phyloP scores from a whole-genome alignment of 441 rosid species.

The Pelargonium hybrid region DNA sequence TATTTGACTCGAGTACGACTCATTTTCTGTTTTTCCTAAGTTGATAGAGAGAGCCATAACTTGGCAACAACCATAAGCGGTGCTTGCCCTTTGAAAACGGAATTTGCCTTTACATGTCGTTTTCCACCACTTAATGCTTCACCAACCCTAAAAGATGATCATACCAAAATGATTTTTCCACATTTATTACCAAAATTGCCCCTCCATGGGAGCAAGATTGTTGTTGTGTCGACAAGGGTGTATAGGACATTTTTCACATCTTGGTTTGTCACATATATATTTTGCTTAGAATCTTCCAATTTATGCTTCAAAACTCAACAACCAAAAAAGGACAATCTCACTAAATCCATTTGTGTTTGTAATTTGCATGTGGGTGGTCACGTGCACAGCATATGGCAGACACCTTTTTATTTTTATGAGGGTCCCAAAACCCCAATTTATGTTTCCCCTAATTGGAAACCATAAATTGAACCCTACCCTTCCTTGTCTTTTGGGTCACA shows the following conservation, averaged over 20 bases:
- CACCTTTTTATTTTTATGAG: not conserved
- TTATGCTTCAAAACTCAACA: constrained; percentile 12
- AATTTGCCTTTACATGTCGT: not conserved
- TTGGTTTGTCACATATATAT: too few relatives aligned
- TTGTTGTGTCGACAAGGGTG: not conserved
- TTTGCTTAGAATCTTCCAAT: not conserved
- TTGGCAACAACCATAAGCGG: not conserved
- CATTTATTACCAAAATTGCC: not conserved
- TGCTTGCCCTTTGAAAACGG: not conserved
- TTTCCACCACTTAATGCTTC: constrained; percentile 1
- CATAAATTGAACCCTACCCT: not conserved
- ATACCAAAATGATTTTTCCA: not conserved
- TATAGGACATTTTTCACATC: not conserved
- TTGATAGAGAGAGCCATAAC: not conserved
- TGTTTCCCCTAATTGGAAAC: constrained; percentile 8
- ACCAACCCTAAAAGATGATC: constrained; percentile 1
- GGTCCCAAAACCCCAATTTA: constrained; percentile 14
- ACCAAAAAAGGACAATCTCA: constrained; percentile 12
- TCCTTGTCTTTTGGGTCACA: not conserved
- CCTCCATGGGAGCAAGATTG: not conserved
- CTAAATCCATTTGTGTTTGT: not conserved
- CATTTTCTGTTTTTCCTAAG: too few relatives aligned
- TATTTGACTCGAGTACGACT: too few relatives aligned
- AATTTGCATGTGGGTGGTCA: constrained; percentile 19
- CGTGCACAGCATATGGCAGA: constrained; percentile 19